Evolutionary conservation across 306 rosid species (phyloP), one percentile per base, ranked within the genome.

Genomic region (Gleditsia sinensis): DNA sequence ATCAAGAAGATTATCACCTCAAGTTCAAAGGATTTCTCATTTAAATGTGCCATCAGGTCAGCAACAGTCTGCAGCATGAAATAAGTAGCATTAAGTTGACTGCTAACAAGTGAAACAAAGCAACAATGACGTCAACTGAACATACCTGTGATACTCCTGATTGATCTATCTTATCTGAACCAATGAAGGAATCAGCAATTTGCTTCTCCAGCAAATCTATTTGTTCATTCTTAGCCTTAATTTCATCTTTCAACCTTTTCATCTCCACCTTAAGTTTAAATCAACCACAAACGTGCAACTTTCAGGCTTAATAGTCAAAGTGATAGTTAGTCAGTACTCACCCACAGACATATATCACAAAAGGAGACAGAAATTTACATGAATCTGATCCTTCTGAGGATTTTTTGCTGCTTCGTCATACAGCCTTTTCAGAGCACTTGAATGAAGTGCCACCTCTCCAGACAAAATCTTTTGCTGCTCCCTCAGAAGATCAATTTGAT

Each of bases 361-460:
- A 75, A 60, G 66, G 76, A 24, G 53, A 62, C 73, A 70, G 78
- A 58, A 46, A 83, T 73, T 80, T 86, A 91, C 98, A 73, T 94
- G 82, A 79, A 88, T 80, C 80, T 82, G 89, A 73, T 85, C 87
- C 77, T 83, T 86, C 76, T 87, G 86, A 65, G 97, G 97, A 74
- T 80, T 87, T 88, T 81, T 82, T 74, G 78, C 66, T 36, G 88
- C 90, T 82, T 91, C 96, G 71, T 94, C 93, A 34, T 93, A 85
- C 83, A 94, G 80, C 81, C 97, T 86, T 90, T 91, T 94, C 85
- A 94, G 81, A 77, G 95, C 84, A 76, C 98, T 90, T 69, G 92
- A 87, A 82, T 88, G 96, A 67, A 94, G 95, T 61, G 97, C 97
- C 69, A 94, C 90, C 88, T 94, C 97, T 81, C 90, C 97, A 23